phyloP scores from a whole-genome alignment of 805 yeast genomes.

The Ogataea trehaloabstinens region DNA sequence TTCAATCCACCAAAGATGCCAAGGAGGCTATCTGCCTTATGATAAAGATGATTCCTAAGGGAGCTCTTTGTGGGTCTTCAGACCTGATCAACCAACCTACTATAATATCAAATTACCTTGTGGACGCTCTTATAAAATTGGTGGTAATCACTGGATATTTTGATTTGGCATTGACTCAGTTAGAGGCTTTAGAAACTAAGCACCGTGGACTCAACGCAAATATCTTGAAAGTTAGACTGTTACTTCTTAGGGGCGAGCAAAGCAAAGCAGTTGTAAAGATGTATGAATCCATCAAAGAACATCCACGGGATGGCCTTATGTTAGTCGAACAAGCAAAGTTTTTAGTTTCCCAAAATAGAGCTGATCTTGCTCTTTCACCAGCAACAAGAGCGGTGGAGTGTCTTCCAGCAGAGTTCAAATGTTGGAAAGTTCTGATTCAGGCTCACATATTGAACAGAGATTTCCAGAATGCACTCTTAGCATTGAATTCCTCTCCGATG shows the following conservation, averaged over 20 bases:
- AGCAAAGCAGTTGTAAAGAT: constrained; percentile 45
- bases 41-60: constrained; percentile 45
- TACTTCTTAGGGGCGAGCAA: constrained; percentile 42
- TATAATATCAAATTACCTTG: constrained; percentile 47
- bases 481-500: constrained; percentile 77
- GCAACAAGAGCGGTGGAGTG: constrained; percentile 62
- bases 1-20: constrained; percentile 34
- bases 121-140: constrained; percentile 47
- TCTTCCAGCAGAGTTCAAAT: constrained; percentile 72
- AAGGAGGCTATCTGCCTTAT: constrained; percentile 37
- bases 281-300: constrained; percentile 36
- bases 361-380: constrained; percentile 53
- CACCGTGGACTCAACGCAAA: constrained; percentile 21
- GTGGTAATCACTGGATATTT: constrained; percentile 37
- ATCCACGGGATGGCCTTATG: constrained; percentile 57
- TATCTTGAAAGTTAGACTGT: constrained; percentile 41
- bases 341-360: constrained; percentile 51
- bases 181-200: constrained; percentile 24
- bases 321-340: constrained; percentile 64
- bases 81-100: constrained; percentile 33
- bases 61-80: constrained; percentile 44
- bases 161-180: constrained; percentile 37
- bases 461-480: constrained; percentile 56
- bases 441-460: constrained; percentile 57
- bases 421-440: constrained; percentile 67